phyloP scores from a whole-genome alignment of 2,329 filamentous ascomycete species.

The Clonostachys rhizophaga region DNA sequence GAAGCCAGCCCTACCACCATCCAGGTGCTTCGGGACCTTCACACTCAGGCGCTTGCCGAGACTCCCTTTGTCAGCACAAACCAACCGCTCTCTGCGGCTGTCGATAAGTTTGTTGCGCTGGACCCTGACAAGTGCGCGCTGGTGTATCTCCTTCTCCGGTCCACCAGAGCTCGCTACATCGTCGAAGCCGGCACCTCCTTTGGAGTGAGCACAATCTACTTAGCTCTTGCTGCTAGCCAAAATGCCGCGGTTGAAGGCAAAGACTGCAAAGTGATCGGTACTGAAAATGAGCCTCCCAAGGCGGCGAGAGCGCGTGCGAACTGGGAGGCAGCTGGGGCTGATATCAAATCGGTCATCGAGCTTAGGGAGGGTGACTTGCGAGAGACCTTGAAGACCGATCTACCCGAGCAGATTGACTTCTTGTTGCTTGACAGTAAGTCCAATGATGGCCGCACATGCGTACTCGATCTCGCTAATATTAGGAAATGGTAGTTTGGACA shows the following conservation, averaged over 20 bases:
- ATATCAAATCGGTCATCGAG: slow-evolving; percentile 45
- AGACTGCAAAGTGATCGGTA: slow-evolving; percentile 44
- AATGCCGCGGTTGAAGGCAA: slow-evolving; percentile 24
- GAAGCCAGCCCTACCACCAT: slow-evolving; percentile 15
- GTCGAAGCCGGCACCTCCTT: slow-evolving; percentile 60
- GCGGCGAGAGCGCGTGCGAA: slow-evolving; percentile 43
- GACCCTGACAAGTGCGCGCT: slow-evolving; percentile 54
- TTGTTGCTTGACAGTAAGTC: slow-evolving; percentile 56
- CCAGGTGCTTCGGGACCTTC: slow-evolving; percentile 19
- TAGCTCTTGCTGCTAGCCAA: slow-evolving; percentile 50
- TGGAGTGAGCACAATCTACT: slow-evolving; percentile 58
- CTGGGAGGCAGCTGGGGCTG: slow-evolving; percentile 45
- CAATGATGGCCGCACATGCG: neutral
- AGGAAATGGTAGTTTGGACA: slow-evolving; percentile 42
- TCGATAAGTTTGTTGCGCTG: slow-evolving; percentile 54
- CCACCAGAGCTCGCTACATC: slow-evolving; percentile 41
- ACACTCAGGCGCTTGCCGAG: slow-evolving; percentile 20
- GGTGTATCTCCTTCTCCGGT: slow-evolving; percentile 46
- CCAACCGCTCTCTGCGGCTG: no score
- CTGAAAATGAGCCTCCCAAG: slow-evolving; percentile 53
- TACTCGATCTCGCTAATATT: neutral
- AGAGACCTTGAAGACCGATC: slow-evolving; percentile 40
- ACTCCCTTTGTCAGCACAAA: slow-evolving; percentile 15
- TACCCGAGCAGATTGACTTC: slow-evolving; percentile 47
- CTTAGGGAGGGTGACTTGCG: slow-evolving; percentile 51